These are phyloP conservation scores for Gardenia jasminoides DNA, from an alignment of 257 asterid species.

Conservation along the genomic window DNA sequence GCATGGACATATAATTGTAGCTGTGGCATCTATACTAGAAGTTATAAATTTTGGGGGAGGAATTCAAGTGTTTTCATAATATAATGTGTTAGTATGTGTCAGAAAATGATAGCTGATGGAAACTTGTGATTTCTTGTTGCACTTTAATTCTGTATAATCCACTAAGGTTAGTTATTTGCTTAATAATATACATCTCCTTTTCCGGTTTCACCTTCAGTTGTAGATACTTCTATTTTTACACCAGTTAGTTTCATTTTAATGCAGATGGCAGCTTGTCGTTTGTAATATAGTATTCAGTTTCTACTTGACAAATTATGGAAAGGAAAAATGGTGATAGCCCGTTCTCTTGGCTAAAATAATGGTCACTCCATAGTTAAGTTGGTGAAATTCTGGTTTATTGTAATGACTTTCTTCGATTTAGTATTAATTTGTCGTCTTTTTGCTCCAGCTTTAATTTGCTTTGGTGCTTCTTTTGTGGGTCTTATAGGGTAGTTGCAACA, in stretches of 20 bases:
- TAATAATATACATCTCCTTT: neutral
- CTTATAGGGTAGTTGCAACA: neutral
- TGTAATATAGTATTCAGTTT: neutral
- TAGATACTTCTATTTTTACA: no score
- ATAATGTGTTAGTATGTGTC: neutral
- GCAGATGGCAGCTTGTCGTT: neutral
- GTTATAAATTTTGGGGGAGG: neutral
- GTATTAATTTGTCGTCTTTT: neutral
- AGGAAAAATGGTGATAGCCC: neutral
- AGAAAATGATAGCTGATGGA: neutral
- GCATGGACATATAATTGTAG: neutral
- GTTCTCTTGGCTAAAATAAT: neutral
- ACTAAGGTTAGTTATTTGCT: neutral
- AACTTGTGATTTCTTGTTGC: neutral
- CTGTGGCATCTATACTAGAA: neutral
- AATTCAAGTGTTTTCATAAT: no score
- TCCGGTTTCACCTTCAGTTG: neutral
- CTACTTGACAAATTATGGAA: neutral
- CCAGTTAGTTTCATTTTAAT: neutral
- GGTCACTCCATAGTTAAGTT: neutral
- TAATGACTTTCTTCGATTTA: neutral
- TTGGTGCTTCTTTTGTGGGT: neutral
- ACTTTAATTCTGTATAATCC: no score
- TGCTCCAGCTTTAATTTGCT: neutral
- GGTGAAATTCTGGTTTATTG: neutral